Evolutionary conservation across 1,284 basidiomycete genomes (phyloP), one percentile per base, ranked within the genome.

Genomic region (Marasmius fiardii): DNA sequence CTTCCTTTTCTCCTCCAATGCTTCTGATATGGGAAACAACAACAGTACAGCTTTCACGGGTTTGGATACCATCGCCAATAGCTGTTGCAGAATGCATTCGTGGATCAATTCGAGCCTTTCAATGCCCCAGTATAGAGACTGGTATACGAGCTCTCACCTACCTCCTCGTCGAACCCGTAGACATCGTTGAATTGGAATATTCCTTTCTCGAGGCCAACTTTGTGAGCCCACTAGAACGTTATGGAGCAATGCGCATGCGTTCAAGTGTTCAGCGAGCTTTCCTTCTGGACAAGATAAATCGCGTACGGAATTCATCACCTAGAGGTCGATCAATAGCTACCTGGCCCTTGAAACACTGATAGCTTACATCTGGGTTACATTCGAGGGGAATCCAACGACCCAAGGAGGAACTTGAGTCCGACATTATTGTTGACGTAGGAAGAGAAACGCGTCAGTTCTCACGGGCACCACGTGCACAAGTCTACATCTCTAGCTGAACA

Each of bases 141-240:
- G n/a, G 39, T 26, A 18, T 31, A 12, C 24, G 5, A 21, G 41
- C 24, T 12, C 8, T 10, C 43, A 56, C 73, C 34, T 54, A 87
- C 87, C 64, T 88, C 90, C 0, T 78, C 70, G 60, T 95, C 93
- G 31, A 95, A 74, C 2, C 90, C 92, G 65, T 85, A 95, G 35
- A 95, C 78, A 67, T 96, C 93, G 57, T 81, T 77, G 66, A 95
- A 95, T 39, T 80, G 73, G 7, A 82, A 79, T 21, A 79, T 73
- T 4, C 77, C 68, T 1, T 71, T 69, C 0, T 85, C 75, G 2
- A 95, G 76, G 2, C 93, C 93, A 2, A 89, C 85, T 50, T 84
- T 81, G 35, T 76, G 70, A 0, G 92, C 80, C 93, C 93, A 95
- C 88, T 93, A 62, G n/a, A 5, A 14, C 35, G 21, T 47, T 31